phyloP scores from a whole-genome alignment of 306 rosid genomes.

The Rosa multiflora region DNA sequence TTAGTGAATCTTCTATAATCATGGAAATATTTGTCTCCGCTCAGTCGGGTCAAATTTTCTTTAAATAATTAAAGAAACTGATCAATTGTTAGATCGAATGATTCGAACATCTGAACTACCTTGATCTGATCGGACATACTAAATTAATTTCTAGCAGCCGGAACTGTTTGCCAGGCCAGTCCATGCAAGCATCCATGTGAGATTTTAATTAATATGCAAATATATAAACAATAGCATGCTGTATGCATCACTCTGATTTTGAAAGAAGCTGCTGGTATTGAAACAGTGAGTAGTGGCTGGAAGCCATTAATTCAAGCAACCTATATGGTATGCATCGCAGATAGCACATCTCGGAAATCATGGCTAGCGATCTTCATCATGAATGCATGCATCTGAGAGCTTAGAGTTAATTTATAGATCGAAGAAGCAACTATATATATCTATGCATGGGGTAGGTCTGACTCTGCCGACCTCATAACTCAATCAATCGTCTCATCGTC shows the following conservation, averaged over 20 bases:
- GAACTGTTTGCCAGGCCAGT: neutral
- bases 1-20: neutral
- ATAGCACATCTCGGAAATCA: slow-evolving; percentile 19
- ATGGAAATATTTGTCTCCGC: neutral
- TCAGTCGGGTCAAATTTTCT: neutral
- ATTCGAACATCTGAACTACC: neutral
- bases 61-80: no score
- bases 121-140: neutral
- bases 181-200: neutral
- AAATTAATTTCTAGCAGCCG: neutral
- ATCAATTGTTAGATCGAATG: no score
- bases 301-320: neutral
- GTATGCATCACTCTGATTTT: no score
- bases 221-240: neutral
- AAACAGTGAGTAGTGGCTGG: neutral
- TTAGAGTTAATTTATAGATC: neutral
- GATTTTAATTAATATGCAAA: no score
- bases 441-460: neutral
- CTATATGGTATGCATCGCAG: neutral
- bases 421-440: neutral
- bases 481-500: neutral
- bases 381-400: neutral
- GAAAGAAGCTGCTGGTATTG: neutral
- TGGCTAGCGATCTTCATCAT: slow-evolving; percentile 12
- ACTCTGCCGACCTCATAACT: neutral